Conservation (phyloP, 192 early-diverging fungal genomes). For the Polychytrium aggregatum region DNA sequence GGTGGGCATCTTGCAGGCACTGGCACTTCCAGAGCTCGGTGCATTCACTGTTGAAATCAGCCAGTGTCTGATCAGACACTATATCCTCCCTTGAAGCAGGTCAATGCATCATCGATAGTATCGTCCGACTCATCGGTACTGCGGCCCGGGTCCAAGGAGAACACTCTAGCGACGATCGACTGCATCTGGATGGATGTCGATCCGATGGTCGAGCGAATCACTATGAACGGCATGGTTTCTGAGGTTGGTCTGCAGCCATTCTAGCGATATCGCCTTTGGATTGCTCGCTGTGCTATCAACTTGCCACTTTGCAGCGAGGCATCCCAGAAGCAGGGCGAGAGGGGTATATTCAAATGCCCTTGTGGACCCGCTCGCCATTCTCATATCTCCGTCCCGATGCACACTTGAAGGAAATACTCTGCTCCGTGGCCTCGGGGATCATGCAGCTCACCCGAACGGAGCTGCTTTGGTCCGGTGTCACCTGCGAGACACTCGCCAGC, state of each 20-base stretch:
- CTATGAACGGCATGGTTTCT: too few species aligned
- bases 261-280: too few species aligned
- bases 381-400: neutral
- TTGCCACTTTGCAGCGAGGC: too few species aligned
- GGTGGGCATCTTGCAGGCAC: too few species aligned
- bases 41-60: too few species aligned
- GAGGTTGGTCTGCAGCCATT: too few species aligned
- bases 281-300: too few species aligned
- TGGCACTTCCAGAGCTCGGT: too few species aligned
- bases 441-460: slow-evolving; percentile 13
- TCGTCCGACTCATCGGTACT: too few species aligned
- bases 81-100: too few species aligned
- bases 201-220: slow-evolving; percentile 9
- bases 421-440: slow-evolving; percentile 2
- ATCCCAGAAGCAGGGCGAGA: neutral
- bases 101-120: neutral
- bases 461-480: slow-evolving; percentile 6
- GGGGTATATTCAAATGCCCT: slow-evolving; percentile 1
- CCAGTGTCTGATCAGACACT: too few species aligned
- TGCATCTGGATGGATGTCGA: slow-evolving; percentile 18
- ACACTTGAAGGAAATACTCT: slow-evolving; percentile 12
- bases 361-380: neutral
- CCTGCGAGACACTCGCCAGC: neutral
- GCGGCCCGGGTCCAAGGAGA: too few species aligned
- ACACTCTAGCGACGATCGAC: slow-evolving; percentile 11